Percentiles rank a stretch among this genome's conserved stretches.
phyloP scores from a whole-genome alignment of 192 early-diverging fungal species.

The Umbelopsis sp. region DNA sequence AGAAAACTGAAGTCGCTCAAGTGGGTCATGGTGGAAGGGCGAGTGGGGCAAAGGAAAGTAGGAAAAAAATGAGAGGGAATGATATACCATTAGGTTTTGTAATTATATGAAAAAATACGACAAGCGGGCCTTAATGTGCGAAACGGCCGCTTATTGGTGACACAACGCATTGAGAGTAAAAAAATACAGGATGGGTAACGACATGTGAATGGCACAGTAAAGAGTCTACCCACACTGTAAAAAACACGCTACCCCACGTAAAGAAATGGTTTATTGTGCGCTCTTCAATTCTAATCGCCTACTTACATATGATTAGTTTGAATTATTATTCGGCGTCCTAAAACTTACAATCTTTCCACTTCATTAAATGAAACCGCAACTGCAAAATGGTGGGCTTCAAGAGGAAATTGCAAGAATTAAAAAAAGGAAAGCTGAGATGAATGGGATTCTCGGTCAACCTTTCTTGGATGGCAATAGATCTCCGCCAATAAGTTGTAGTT shows the following conservation, averaged over 20 bases:
- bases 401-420: no score
- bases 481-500: no score
- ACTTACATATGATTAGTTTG: no score
- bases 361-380: no score
- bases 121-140: not conserved
- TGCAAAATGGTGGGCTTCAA: no score
- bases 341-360: no score
- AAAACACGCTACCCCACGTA: not conserved
- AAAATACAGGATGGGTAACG: not conserved
- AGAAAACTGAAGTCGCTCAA: constrained; percentile 23
- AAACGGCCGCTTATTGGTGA: not conserved
- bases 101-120: not conserved
- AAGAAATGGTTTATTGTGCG: no score
- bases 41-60: constrained; percentile 10
- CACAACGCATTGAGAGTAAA: not conserved
- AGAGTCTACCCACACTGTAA: not conserved
- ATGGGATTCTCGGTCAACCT: no score
- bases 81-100: not conserved
- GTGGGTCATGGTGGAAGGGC: constrained; percentile 24
- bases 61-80: not conserved
- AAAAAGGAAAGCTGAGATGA: no score
- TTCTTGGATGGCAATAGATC: no score
- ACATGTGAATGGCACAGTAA: constrained; percentile 3
- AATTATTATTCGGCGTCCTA: no score
- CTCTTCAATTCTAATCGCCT: no score